Percentiles rank a stretch among this genome's conserved stretches.
phyloP scores from a whole-genome alignment of 495 filamentous ascomycete species.

The Apodospora peruviana region DNA sequence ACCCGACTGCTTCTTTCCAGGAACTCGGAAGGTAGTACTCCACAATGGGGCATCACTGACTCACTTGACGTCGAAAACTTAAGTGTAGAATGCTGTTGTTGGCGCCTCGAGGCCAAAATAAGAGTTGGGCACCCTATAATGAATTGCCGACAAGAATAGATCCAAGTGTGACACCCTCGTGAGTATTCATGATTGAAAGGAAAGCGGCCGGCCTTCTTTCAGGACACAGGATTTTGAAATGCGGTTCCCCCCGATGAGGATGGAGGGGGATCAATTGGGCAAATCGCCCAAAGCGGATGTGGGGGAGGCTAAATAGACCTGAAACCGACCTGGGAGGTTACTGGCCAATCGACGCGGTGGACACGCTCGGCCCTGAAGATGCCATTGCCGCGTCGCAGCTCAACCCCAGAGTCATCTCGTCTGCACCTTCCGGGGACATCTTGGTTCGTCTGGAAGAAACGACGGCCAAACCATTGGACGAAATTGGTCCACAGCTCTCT shows the following conservation, averaged over 20 bases:
- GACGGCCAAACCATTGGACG: slow-evolving; percentile 22
- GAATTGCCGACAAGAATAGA: no score
- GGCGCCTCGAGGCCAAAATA: no score
- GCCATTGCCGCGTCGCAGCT: slow-evolving; percentile 5
- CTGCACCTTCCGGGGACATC: not conserved
- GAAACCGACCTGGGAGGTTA: slow-evolving; percentile 22
- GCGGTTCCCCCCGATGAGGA: no score
- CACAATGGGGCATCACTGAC: no score
- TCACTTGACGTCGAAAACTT: no score
- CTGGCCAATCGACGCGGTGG: slow-evolving; percentile 23
- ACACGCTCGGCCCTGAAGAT: slow-evolving; percentile 18
- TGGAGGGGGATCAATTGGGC: no score
- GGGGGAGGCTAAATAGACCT: slow-evolving; percentile 24
- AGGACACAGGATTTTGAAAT: no score
- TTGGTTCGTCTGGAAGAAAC: not conserved
- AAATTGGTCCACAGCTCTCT: slow-evolving; percentile 13
- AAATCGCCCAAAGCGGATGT: slow-evolving; percentile 7
- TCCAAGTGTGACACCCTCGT: no score
- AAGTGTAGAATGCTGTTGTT: no score
- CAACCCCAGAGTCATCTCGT: slow-evolving; percentile 5
- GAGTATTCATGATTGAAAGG: no score
- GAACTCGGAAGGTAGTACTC: not conserved
- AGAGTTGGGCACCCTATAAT: no score
- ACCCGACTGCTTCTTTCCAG: not conserved
- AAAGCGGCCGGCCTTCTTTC: no score